phyloP scores from a whole-genome alignment of 345 rosid genomes.

The Capsella bursapastoris region DNA sequence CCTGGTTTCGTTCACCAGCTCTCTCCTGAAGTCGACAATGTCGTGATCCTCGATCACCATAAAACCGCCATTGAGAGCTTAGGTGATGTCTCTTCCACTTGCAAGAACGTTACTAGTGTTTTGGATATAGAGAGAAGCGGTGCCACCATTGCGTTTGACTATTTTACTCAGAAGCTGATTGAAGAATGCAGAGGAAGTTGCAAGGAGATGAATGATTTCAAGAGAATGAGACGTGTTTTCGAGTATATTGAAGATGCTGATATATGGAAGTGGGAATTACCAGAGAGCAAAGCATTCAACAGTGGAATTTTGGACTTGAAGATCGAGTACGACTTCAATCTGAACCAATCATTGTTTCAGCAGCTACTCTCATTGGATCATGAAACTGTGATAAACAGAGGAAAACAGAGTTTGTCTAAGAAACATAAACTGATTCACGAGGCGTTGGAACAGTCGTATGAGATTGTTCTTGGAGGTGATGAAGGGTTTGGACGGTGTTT shows the following conservation, averaged over 20 bases:
- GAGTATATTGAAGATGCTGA: slow-evolving; percentile 76
- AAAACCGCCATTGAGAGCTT: slow-evolving; percentile 66
- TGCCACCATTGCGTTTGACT: slow-evolving; percentile 77
- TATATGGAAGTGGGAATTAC: slow-evolving; percentile 77
- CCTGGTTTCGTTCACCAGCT: slow-evolving; percentile 58
- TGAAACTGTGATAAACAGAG: slow-evolving; percentile 56
- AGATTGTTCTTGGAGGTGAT: slow-evolving; percentile 60
- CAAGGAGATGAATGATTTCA: slow-evolving; percentile 43
- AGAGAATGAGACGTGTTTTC: slow-evolving; percentile 56
- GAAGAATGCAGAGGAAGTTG: slow-evolving; percentile 25
- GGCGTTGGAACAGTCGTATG: slow-evolving; percentile 55
- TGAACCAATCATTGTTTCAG: slow-evolving; percentile 62
- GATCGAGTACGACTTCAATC: slow-evolving; percentile 52
- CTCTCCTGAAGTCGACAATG: slow-evolving; percentile 58
- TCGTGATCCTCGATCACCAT: slow-evolving; percentile 70
- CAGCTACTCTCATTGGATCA: slow-evolving; percentile 69
- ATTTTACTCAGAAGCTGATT: slow-evolving; percentile 57
- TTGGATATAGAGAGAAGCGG: slow-evolving; percentile 77
- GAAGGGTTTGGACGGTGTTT: slow-evolving; percentile 67
- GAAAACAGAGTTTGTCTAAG: slow-evolving; percentile 54
- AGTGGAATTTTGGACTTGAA: slow-evolving; percentile 69
- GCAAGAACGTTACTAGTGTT: slow-evolving; percentile 55
- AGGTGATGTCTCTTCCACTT: slow-evolving; percentile 38
- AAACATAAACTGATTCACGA: slow-evolving; percentile 62
- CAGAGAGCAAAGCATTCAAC: slow-evolving; percentile 70